Percentiles rank a stretch among this genome's conserved stretches.
phyloP scores from a whole-genome alignment of 2,329 filamentous ascomycete species.

The Trichoderma semiorbis region DNA sequence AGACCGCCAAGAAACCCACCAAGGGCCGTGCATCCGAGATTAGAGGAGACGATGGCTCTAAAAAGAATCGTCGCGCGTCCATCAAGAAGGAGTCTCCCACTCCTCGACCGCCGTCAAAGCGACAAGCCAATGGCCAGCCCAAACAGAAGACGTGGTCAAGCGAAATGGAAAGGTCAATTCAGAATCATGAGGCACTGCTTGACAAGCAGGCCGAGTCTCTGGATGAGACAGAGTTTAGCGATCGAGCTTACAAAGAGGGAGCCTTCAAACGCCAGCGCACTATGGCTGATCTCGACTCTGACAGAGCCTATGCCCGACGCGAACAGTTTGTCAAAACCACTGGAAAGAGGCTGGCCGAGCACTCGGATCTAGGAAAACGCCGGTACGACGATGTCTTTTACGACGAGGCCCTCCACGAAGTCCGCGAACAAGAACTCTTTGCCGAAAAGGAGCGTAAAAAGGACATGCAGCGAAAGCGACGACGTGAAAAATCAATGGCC shows the following conservation, averaged over 20 bases:
- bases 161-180: slow-evolving; percentile 44
- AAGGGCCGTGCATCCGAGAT: slow-evolving; percentile 52
- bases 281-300: slow-evolving; percentile 59
- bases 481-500: slow-evolving; percentile 92
- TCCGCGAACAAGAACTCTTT: slow-evolving; percentile 83
- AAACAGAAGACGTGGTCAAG: slow-evolving; percentile 57
- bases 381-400: slow-evolving; percentile 76
- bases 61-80: slow-evolving; percentile 49
- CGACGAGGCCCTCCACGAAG: slow-evolving; percentile 76
- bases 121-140: slow-evolving; percentile 57
- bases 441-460: slow-evolving; percentile 99
- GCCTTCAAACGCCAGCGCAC: slow-evolving; percentile 66
- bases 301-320: slow-evolving; percentile 61
- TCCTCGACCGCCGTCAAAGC: slow-evolving; percentile 51
- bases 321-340: slow-evolving; percentile 56
- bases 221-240: slow-evolving; percentile 42
- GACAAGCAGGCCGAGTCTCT: slow-evolving; percentile 46
- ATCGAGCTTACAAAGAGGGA: slow-evolving; percentile 51
- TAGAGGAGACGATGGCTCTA: slow-evolving; percentile 48
- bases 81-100: slow-evolving; percentile 46
- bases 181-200: slow-evolving; percentile 39
- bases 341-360: slow-evolving; percentile 61
- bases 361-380: slow-evolving; percentile 68
- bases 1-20: slow-evolving; percentile 38
- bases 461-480: slow-evolving; percentile 96